Evolutionary conservation across 805 yeast species (phyloP), one percentile per base, ranked within the genome.

Genomic region (Lipomyces sp.): DNA sequence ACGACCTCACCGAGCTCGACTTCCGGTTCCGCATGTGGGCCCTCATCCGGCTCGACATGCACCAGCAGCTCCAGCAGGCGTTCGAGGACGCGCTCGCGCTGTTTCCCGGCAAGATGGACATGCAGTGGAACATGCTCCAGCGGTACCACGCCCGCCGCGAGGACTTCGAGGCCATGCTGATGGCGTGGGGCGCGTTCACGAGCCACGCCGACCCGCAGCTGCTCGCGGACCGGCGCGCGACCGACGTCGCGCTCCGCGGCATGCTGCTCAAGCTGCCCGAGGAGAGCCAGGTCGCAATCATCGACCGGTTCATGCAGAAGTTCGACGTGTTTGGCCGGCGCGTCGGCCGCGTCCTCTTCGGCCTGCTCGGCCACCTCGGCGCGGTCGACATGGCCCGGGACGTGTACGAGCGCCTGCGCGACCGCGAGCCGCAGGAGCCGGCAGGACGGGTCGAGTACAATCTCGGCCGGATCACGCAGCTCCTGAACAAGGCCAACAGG

Each of bases 1-100:
- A 18, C 11, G 36, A 29, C 23, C 41, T 35, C 6, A 38, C 55
- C 16, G 56, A 51, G 46, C 37, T 45, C 34, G 61, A 57, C 24
- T 49, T 39, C 35, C 40, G 54, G 26, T 55, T 37, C 43, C 18
- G 46, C 7, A 35, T 57, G 16, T 53, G 57, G 56, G 59, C 61
- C 10, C 23, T 45, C 14, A 8, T 55, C 16, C 38, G 46, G 16
- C 48, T 57, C 14, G 54, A 43, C 26, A 19, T 39, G 8, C 5
- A 28, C n/a, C 49, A 47, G 10, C 19, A 22, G 16, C 49, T 44
- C 2, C 47, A 44, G 13, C 34, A 41, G 23, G 39, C 47, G 14
- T 45, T 49, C 24, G 38, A 26, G 16, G 47, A 44, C 11, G n/a
- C 42, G 2, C 32, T 34, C 21, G 19, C 28, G 6, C 19, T 10